Evolutionary conservation across 2,329 filamentous ascomycete genomes (phyloP).

Genomic region (Pyrenochaeta sp.): DNA sequence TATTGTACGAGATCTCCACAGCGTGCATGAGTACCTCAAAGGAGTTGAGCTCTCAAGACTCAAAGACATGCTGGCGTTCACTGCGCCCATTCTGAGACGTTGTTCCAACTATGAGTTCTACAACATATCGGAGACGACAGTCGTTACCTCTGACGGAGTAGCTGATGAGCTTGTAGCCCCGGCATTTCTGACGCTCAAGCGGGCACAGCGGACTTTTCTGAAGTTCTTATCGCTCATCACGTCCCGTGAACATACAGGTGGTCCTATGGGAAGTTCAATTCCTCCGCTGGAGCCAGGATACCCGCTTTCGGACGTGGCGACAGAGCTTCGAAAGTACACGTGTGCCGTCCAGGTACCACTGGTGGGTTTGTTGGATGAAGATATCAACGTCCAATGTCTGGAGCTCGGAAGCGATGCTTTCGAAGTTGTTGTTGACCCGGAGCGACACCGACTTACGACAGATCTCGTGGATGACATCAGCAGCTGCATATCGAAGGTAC

Average conservation of each 20-base stretch:
- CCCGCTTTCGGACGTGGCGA: conserved; percentile 68
- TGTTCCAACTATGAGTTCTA: conserved; percentile 81
- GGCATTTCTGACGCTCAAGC: conserved; percentile 72
- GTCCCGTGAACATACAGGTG: conserved; percentile 55
- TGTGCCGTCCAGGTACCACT: conserved; percentile 71
- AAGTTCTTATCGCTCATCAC: conserved; percentile 72
- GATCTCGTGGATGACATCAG: conserved; percentile 59
- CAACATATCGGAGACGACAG: conserved; percentile 69
- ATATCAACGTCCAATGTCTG: conserved; percentile 69
- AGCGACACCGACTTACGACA: conserved; percentile 18
- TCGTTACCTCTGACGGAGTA: conserved; percentile 20
- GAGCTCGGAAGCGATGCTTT: conserved; percentile 74
- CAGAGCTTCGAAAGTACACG: conserved; percentile 70
- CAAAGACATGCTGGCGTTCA: conserved; percentile 65
- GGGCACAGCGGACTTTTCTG: conserved; percentile 73
- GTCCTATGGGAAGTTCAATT: conserved; percentile 38
- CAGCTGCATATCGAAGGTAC: conserved; percentile 65
- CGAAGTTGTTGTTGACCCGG: conserved; percentile 64
- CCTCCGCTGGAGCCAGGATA: conserved; percentile 70
- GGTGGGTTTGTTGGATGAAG: conserved; percentile 62
- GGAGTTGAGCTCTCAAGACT: conserved; percentile 64
- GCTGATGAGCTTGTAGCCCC: conserved; percentile 52
- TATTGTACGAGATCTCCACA: conserved; percentile 69
- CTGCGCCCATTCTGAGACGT: conserved; percentile 66
- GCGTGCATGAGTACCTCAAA: conserved; percentile 69